Base-by-base conservation (phyloP, 208 protist genomes). In the Leishmania mexicana region DNA sequence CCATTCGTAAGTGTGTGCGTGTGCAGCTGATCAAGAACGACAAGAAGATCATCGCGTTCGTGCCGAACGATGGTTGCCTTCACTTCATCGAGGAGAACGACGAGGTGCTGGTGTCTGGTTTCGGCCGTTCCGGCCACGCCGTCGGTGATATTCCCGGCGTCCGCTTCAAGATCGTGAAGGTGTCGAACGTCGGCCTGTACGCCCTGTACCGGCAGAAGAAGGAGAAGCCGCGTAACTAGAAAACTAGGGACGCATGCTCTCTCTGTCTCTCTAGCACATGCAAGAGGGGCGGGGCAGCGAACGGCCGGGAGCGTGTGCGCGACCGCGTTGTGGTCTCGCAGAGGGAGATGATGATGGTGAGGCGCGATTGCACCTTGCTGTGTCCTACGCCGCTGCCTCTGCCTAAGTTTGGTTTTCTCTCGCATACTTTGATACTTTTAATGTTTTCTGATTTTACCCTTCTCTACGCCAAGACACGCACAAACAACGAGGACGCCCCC, bases 1-100 rank as follows among this genome's bases (percentile, higher is more conserved):
- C 99, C 78, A 99, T 99, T 89, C 99, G 99, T 97, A 99, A 99
- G 95, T 99, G 99, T 92, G 99, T 99, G 70, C 98, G 99, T 93
- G 99, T 99, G 79, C 79, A 99, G 96, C 98, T 99, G 65, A 99
- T 99, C 94, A 99, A 99, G 98, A 99, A 99, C 97, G 98, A 99
- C 87, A 99, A 99, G 98, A 99, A 99, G 89, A 99, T 99, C 90
- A 98, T 99, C 77, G 99, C 99, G 79, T 99, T 99, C 97, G 99
- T 99, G 67, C 99, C 99, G 81, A 92, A 96, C 74, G 99, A 99
- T 92, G 99, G 99, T 99, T 99, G 97, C 89, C 93, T 99, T 19
- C 99, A 99, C 94, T 99, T 99, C 87, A 96, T 99, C 79, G 99
- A 99, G 90, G 99, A 99, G 92, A 99, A 99, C 91, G 98, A 99